Percentiles rank a stretch among this genome's conserved stretches.
Evolutionary conservation across 2,329 filamentous ascomycete genomes (phyloP).

Genomic region (Thelonectria blattea): DNA sequence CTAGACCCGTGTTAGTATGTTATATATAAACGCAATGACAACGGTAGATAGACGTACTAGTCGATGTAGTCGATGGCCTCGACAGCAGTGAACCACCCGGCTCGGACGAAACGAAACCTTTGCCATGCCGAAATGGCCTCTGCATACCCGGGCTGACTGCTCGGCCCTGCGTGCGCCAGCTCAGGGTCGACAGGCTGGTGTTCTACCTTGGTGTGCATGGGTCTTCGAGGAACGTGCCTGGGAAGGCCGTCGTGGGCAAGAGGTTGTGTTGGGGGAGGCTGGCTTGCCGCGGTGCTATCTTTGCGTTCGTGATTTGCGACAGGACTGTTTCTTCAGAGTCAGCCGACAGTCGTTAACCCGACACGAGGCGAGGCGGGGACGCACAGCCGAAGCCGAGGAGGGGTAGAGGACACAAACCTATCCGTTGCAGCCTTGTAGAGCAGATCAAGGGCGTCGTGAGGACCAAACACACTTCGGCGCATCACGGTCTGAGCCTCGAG

Average conservation of each 20-base stretch:
- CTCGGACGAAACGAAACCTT: constrained; percentile 90
- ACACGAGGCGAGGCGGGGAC: not conserved
- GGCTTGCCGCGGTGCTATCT: constrained; percentile 28
- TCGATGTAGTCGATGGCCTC: constrained; percentile 94
- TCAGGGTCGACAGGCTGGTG: constrained; percentile 53
- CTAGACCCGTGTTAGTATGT: constrained; percentile 48
- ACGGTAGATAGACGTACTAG: constrained; percentile 64
- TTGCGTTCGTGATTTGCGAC: constrained; percentile 33
- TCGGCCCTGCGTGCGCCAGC: constrained; percentile 51
- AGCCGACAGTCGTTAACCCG: constrained; percentile 9
- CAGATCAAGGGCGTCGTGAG: constrained; percentile 89
- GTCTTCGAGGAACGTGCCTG: constrained; percentile 23
- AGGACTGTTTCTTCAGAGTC: constrained; percentile 27
- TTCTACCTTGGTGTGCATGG: constrained; percentile 36
- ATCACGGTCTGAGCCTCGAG: constrained; percentile 69
- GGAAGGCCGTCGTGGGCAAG: constrained; percentile 30
- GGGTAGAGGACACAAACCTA: constrained; percentile 50
- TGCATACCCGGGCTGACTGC: constrained; percentile 61
- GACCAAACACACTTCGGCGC: constrained; percentile 80
- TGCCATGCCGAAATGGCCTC: constrained; percentile 88
- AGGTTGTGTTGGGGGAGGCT: constrained; percentile 24
- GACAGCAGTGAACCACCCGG: constrained; percentile 93
- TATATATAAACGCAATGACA: not conserved
- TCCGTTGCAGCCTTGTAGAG: constrained; percentile 85
- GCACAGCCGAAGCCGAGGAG: not conserved